Evolutionary conservation across 257 asterid genomes (phyloP), one percentile per base, ranked within the genome.

Genomic region (Prunella vulgaris): DNA sequence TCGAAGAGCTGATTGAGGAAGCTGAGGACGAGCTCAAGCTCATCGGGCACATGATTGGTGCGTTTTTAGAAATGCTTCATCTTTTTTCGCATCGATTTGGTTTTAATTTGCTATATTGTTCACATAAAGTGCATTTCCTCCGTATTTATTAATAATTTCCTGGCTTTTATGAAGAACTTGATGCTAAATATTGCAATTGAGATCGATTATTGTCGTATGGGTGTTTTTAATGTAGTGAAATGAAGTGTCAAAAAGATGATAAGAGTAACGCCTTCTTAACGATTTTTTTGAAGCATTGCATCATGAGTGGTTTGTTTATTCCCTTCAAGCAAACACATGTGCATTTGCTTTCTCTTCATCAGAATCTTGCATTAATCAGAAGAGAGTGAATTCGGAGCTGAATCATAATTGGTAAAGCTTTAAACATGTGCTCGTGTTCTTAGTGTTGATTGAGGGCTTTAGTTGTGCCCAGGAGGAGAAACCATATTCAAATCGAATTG

Each of bases 11-110:
- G 75, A 87, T 94, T 57, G 97, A 91, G 74, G 99, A 94, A 74
- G 99, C 97, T 71, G 80, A 76, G 61, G 99, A 94, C 72, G 97
- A 94, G 81, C 96, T 91, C 78, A 89, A 85, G 86, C 96, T 94
- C 77, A 84, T 94, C 37, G 37, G 93, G 17, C 90, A 76, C 78
- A 84, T 94, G 96, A 84, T 70, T 56, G 99, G 99, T 93, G 46
- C 42, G 83, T 68, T 7, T 58, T 46, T 22, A 28, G 13, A 18
- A 27, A 17, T 14, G 63, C n/a, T n/a, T n/a, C n/a, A n/a, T 49
- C 28, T 20, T 64, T 38, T 48, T 28, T 48, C 25, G 68, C 42
- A 3, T 75, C 48, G 1, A 22, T 70, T 71, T n/a, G 37, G 22
- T 71, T 68, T 59, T 2, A 28, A 7, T 37, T 53, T 21, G 15